Conservation (phyloP, 2,329 filamentous ascomycete species). For the Microdochium bolleyi region DNA sequence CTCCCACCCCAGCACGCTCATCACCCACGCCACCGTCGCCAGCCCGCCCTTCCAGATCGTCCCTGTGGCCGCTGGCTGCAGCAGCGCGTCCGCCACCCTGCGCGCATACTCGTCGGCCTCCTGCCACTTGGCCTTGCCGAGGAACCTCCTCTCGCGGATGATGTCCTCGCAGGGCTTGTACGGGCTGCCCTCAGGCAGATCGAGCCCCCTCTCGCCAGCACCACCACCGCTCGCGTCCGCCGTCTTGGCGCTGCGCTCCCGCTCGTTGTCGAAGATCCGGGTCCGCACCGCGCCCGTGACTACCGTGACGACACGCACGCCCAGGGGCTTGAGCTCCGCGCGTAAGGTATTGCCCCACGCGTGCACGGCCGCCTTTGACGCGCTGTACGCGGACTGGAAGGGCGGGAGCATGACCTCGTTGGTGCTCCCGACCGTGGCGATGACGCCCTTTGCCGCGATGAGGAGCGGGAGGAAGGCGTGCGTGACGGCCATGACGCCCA, state of each 20-base stretch:
- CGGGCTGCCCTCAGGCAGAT: background rate
- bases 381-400: constrained; percentile 1
- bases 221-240: background rate
- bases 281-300: constrained; percentile 3
- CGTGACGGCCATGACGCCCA: constrained; percentile 2
- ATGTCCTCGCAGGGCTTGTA: background rate
- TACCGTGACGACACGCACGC: constrained; percentile 2
- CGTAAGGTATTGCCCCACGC: background rate
- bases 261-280: constrained; percentile 1
- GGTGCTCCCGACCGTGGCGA: background rate
- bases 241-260: background rate
- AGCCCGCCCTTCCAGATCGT: constrained; percentile 20
- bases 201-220: background rate
- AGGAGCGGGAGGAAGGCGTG: constrained; percentile 5
- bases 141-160: constrained; percentile 9
- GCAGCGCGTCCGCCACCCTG: constrained; percentile 16
- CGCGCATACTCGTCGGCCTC: constrained; percentile 17
- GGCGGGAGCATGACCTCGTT: background rate
- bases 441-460: background rate
- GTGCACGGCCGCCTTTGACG: constrained; percentile 4
- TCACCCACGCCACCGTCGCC: constrained; percentile 15
- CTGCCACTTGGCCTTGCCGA: constrained; percentile 13
- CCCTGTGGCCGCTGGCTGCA: constrained; percentile 11
- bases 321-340: constrained; percentile 2
- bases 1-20: constrained; percentile 20